Evolutionary conservation across 345 rosid species (phyloP), one percentile per base, ranked within the genome.

Genomic region (Eucalyptus fibrosa): DNA sequence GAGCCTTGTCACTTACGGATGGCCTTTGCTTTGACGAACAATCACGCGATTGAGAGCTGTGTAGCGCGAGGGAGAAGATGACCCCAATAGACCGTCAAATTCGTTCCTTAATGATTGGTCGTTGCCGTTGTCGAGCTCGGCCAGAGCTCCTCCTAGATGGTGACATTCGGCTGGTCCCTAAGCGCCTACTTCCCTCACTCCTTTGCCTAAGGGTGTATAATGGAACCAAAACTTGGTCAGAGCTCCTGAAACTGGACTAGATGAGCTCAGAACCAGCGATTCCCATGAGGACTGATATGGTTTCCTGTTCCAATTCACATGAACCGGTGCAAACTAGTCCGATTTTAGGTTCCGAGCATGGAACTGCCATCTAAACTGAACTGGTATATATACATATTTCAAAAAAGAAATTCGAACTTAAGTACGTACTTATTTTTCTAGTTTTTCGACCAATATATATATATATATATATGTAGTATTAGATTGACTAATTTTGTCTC

Each of bases 161-260:
- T 3, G 34, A 7, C 34, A 34, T 34, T 34, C 37, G 37, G 37
- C 37, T 34, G 37, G 37, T 34, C 37, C 37, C 37, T 34, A 34
- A 34, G 37, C 37, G 37, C 37, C 37, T 34, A 34, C 37, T 34
- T 34, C 37, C 37, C 37, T 34, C 37, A 34, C 37, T 34, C 37
- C 30, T 56, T 2, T 9, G 62, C 62, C 8, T 62, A 62, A 30
- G 69, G 69, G 32, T 12, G 69, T 28, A 14, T 4, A 28, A 28
- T 3, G 32, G 69, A 60, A 28, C 65, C 65, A 28, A 3, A 3
- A 59, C 2, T 4, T 13, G 32, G 7, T 2, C 5, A 3, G n/a
- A 3, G 1, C 3, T 0, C 32, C 4, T 1, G 4, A 13, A 60
- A 60, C 32, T 1, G 0, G 17, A 12, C 2, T 10, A 0, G 32